Evolutionary conservation across 495 filamentous ascomycete genomes (phyloP).

Genomic region (Penicillium coffeae): DNA sequence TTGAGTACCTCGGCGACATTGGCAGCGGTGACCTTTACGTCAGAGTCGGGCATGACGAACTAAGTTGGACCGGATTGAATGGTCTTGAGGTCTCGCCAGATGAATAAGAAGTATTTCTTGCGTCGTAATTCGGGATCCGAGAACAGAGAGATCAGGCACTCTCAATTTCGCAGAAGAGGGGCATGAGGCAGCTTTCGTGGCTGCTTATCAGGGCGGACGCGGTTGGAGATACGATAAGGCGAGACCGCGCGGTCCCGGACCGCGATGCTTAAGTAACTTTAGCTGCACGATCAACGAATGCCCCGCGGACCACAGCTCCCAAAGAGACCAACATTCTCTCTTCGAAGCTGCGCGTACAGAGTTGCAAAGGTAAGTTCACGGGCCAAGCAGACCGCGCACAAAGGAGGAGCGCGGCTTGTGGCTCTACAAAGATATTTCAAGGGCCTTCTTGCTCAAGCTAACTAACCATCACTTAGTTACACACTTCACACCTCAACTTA

Average conservation of each 20-base stretch:
- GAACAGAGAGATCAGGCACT: neutral
- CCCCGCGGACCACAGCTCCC: neutral
- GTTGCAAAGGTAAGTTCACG: no score
- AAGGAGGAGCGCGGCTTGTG: neutral
- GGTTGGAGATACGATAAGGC: neutral
- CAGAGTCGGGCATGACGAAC: constrained; percentile 16
- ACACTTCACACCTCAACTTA: neutral
- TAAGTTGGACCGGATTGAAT: neutral
- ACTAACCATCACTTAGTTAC: neutral
- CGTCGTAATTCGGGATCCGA: neutral
- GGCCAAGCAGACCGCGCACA: neutral
- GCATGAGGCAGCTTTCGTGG: neutral
- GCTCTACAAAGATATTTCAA: neutral
- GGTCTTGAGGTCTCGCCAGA: neutral
- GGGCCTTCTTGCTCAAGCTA: neutral
- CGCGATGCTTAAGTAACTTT: neutral
- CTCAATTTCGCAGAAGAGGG: neutral
- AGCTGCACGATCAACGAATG: neutral
- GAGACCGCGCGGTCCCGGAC: neutral
- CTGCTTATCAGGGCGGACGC: neutral
- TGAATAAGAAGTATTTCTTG: neutral
- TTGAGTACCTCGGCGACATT: constrained; percentile 59
- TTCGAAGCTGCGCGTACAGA: no score
- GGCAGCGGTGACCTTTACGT: constrained; percentile 50
- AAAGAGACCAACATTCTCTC: no score